phyloP scores from a whole-genome alignment of 306 rosid genomes.

The Begonia peltatifolia region DNA sequence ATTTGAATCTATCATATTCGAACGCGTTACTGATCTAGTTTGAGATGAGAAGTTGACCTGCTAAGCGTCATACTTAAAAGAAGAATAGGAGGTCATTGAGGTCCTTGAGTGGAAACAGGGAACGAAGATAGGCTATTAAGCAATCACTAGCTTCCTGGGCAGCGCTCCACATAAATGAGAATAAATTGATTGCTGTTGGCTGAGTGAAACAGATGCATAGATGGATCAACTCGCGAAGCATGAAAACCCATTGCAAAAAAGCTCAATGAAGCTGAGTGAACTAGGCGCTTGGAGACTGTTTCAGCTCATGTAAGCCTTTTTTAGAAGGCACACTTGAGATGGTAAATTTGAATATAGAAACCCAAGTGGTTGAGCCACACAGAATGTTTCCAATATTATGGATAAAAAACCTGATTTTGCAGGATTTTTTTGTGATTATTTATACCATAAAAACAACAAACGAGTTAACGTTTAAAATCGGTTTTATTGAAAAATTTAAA shows the following conservation, averaged over 20 bases:
- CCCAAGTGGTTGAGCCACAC: background rate
- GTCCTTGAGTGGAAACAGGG: background rate
- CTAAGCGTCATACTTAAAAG: background rate
- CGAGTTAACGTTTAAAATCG: too few relatives aligned
- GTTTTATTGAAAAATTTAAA: too few relatives aligned
- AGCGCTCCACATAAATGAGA: background rate
- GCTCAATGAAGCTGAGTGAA: background rate
- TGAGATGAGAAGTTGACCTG: background rate
- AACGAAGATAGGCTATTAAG: background rate
- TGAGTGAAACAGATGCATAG: background rate
- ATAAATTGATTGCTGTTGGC: background rate
- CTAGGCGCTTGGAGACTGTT: background rate
- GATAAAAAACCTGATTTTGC: too few relatives aligned
- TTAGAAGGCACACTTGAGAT: background rate
- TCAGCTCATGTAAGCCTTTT: background rate
- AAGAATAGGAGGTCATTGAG: background rate
- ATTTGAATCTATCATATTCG: too few relatives aligned
- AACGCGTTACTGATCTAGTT: too few relatives aligned
- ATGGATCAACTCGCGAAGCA: background rate
- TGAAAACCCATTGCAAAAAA: background rate
- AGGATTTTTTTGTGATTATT: too few relatives aligned
- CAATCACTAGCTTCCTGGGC: background rate
- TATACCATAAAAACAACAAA: too few relatives aligned
- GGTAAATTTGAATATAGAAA: background rate
- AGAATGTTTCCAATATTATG: background rate